These are phyloP conservation scores for Curvularia sp. DNA, from an alignment of 2,329 filamentous ascomycete species.

Conservation along the genomic window DNA sequence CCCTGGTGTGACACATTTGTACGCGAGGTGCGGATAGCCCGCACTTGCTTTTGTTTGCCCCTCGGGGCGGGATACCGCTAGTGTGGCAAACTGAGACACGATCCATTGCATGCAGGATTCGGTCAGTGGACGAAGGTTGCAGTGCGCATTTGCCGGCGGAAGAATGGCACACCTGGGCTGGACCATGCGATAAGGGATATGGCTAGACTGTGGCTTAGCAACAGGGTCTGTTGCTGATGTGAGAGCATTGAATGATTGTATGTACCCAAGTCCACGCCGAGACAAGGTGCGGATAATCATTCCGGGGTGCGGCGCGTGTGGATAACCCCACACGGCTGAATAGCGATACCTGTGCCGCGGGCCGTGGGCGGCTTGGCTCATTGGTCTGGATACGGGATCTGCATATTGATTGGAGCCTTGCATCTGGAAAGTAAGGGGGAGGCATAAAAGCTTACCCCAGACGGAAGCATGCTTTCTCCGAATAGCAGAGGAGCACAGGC, in stretches of 20 bases:
- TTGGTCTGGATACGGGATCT: constrained; percentile 29
- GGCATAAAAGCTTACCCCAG: constrained; percentile 25
- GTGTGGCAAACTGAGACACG: constrained; percentile 20
- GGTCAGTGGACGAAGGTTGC: constrained; percentile 18
- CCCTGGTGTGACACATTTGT: constrained; percentile 22
- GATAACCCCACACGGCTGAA: constrained; percentile 31
- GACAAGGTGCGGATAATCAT: constrained; percentile 24
- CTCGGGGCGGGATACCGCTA: constrained; percentile 23
- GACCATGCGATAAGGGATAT: constrained; percentile 14
- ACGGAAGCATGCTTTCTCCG: constrained; percentile 20
- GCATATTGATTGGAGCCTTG: constrained; percentile 21
- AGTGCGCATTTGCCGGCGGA: constrained; percentile 24
- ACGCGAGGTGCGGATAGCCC: constrained; percentile 15
- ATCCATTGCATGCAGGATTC: constrained; percentile 11
- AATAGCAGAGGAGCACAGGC: constrained; percentile 30
- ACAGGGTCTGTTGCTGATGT: constrained; percentile 26
- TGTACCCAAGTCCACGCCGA: constrained; percentile 11
- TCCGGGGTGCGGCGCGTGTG: constrained; percentile 21
- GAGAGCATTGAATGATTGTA: constrained; percentile 22
- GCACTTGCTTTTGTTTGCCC: constrained; percentile 27
- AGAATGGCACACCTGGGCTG: constrained; percentile 19
- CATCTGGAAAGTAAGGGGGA: constrained; percentile 15
- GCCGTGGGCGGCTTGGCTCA: constrained; percentile 19
- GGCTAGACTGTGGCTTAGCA: constrained; percentile 14
- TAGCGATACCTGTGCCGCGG: constrained; percentile 22